Conservation (phyloP, 2,329 filamentous ascomycete species). For the Phoma sp. region DNA sequence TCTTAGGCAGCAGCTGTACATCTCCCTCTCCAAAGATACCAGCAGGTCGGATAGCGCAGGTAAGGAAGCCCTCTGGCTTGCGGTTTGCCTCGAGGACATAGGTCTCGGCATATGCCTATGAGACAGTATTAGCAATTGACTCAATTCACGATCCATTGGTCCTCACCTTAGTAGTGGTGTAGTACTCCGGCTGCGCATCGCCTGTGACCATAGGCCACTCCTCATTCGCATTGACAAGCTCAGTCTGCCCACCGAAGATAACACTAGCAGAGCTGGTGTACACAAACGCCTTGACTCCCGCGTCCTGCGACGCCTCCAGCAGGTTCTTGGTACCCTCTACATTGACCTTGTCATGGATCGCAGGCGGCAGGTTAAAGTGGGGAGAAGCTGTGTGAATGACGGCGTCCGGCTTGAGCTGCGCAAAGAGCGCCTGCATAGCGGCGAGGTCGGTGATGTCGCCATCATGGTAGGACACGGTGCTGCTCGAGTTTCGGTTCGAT, state of each 20-base stretch:
- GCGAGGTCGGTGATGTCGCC: constrained; percentile 57
- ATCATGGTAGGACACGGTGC: constrained; percentile 56
- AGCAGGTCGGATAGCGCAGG: constrained; percentile 56
- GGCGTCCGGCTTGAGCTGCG: constrained; percentile 52
- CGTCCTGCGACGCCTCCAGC: constrained; percentile 54
- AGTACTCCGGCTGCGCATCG: constrained; percentile 57
- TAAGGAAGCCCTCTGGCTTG: constrained; percentile 54
- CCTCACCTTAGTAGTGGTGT: constrained; percentile 56
- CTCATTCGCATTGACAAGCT: constrained; percentile 59
- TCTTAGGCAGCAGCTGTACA: constrained; percentile 53
- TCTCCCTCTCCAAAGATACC: constrained; percentile 60
- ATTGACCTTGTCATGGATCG: constrained; percentile 58
- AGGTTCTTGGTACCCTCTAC: constrained; percentile 58
- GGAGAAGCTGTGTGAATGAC: constrained; percentile 60
- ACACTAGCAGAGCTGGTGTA: constrained; percentile 60
- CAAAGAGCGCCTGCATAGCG: constrained; percentile 51
- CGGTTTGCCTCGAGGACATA: constrained; percentile 58
- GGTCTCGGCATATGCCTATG: constrained; percentile 54
- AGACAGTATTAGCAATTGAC: not conserved
- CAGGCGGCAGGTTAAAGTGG: constrained; percentile 45
- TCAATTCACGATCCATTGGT: not conserved
- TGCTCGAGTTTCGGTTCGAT: constrained; percentile 47
- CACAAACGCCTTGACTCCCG: constrained; percentile 59
- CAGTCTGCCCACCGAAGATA: constrained; percentile 52
- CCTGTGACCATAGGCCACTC: constrained; percentile 54